A percentile compares a stretch with the other conserved stretches of the same genome.
phyloP scores from a whole-genome alignment of 1,139 yeast genomes.

The Arxiozyma telluris region DNA sequence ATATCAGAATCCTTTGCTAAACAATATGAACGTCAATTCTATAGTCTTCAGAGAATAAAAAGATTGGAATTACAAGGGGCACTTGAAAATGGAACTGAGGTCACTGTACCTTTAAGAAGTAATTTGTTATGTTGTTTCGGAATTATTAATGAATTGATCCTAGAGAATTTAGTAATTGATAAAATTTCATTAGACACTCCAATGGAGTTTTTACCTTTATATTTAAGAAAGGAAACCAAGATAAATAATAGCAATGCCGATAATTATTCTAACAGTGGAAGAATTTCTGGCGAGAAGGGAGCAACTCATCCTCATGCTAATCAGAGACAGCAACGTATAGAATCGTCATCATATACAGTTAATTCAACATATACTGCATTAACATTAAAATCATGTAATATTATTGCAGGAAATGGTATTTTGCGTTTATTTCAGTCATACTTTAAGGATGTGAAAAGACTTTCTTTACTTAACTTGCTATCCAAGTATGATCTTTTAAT shows the following conservation, averaged over 20 bases:
- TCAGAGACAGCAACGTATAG: not conserved
- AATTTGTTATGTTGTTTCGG: slow-evolving; percentile 38
- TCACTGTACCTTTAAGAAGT: slow-evolving; percentile 31
- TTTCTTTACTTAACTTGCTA: slow-evolving; percentile 35
- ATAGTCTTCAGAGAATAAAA: slow-evolving; percentile 22
- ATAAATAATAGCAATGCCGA: not conserved
- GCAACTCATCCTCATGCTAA: not conserved
- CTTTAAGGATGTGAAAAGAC: slow-evolving; percentile 34
- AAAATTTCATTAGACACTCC: slow-evolving; percentile 33
- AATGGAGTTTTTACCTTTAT: slow-evolving; percentile 27
- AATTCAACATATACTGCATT: slow-evolving; percentile 29
- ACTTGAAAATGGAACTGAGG: slow-evolving; percentile 7
- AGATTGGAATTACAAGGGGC: slow-evolving; percentile 21
- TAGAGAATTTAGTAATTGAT: slow-evolving; percentile 44
- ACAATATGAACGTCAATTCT: slow-evolving; percentile 24
- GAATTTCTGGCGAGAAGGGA: not conserved
- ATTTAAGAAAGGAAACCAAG: slow-evolving; percentile 14
- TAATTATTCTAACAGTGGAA: not conserved
- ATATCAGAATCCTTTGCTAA: slow-evolving; percentile 21
- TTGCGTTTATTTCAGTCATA: slow-evolving; percentile 27
- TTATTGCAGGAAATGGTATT: slow-evolving; percentile 32
- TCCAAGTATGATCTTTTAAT: slow-evolving; percentile 42
- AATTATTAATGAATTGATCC: slow-evolving; percentile 36
- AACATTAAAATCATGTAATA: slow-evolving; percentile 29
- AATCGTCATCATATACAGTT: slow-evolving; percentile 22